These are phyloP conservation scores for Colletotrichum limetticola DNA, from an alignment of 2,329 filamentous ascomycete species.

Conservation along the genomic window DNA sequence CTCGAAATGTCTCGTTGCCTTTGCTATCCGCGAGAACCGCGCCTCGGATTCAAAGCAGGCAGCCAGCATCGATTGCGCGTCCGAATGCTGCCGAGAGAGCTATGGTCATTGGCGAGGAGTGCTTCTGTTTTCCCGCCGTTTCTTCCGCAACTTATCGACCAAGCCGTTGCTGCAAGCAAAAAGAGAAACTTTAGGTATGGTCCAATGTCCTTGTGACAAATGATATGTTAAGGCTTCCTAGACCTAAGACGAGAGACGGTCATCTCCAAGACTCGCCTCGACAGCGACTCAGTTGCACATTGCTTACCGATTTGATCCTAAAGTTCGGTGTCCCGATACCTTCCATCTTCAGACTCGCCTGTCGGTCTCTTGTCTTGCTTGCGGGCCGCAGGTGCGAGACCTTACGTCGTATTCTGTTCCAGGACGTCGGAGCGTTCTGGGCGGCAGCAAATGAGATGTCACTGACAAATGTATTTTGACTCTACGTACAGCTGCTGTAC, in stretches of 20 bases:
- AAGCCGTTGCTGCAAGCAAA: background rate
- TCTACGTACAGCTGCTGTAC: background rate
- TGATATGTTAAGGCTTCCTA: background rate
- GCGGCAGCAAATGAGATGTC: background rate
- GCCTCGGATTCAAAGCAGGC: background rate
- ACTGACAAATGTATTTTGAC: background rate
- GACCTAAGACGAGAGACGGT: background rate
- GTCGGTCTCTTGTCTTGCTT: background rate
- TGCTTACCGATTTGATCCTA: background rate
- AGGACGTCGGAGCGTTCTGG: background rate
- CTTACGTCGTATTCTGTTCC: background rate
- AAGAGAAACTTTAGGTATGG: background rate
- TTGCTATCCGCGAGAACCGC: slow-evolving; percentile 21
- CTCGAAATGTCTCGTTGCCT: background rate
- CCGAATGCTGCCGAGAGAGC: background rate
- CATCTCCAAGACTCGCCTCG: background rate
- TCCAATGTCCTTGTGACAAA: background rate
- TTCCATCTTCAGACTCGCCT: background rate
- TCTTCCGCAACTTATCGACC: background rate
- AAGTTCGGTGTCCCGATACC: background rate
- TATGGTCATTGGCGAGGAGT: background rate
- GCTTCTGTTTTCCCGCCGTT: background rate
- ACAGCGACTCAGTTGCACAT: background rate
- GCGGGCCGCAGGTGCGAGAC: background rate
- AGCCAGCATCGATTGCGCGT: background rate